A percentile compares a stretch with the other conserved stretches of the same genome.
Evolutionary conservation across 106 monocot genomes (phyloP).

Genomic region (Amphibolis antarctica): DNA sequence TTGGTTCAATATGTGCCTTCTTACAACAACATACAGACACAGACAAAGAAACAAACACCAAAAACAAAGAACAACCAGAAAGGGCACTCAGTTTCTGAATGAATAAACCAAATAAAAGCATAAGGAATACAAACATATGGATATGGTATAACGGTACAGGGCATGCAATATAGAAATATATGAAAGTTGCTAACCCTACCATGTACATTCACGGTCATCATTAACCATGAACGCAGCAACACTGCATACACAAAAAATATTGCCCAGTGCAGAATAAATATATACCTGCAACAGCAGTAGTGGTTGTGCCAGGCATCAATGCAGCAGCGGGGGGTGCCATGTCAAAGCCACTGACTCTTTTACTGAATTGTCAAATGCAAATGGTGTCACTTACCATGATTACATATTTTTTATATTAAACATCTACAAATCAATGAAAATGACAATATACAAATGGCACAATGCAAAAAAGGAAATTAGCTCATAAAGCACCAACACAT

Average conservation of each 20-base stretch:
- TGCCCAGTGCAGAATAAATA: neutral
- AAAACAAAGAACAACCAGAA: conserved; percentile 82
- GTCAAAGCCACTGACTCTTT: conserved; percentile 87
- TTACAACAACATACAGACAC: conserved; percentile 67
- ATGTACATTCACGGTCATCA: conserved; percentile 6
- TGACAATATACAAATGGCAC: neutral
- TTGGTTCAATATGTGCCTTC: conserved; percentile 80
- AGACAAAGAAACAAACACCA: conserved; percentile 88
- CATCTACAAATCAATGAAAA: neutral
- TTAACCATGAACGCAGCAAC: conserved; percentile 8
- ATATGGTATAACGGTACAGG: neutral
- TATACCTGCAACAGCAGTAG: conserved; percentile 40
- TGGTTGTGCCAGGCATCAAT: conserved; percentile 31
- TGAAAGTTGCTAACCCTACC: conserved; percentile 22
- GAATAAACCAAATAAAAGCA: conserved; percentile 30
- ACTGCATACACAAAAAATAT: conserved; percentile 7
- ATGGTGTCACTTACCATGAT: neutral
- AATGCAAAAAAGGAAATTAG: too few relatives aligned
- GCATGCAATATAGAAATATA: conserved; percentile 2
- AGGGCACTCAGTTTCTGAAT: conserved; percentile 55
- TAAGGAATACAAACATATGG: conserved; percentile 11
- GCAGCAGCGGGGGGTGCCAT: conserved; percentile 65
- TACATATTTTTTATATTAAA: neutral
- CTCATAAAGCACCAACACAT: too few relatives aligned
- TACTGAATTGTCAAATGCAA: conserved; percentile 29